Evolutionary conservation across 2,329 filamentous ascomycete species (phyloP).

Genomic region (Hypoxylon sp.): DNA sequence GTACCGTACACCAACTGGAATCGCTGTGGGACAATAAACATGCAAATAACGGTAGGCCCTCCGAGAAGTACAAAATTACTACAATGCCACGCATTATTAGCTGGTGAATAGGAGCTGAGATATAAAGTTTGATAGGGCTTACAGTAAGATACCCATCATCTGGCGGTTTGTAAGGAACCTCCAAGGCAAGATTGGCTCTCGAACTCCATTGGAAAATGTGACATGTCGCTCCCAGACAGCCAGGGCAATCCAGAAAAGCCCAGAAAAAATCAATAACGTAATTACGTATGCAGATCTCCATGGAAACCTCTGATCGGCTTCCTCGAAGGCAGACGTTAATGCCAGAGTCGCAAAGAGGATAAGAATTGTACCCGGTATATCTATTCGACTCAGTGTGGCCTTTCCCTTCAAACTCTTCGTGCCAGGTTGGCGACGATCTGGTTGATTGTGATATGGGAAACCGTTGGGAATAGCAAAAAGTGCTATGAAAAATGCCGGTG

Average conservation of each 20-base stretch:
- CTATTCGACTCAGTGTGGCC: constrained; percentile 28
- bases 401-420: constrained; percentile 1
- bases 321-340: constrained; percentile 43
- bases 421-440: neutral
- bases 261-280: constrained; percentile 37
- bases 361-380: constrained; percentile 42
- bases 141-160: constrained; percentile 46
- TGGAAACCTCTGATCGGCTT: constrained; percentile 41
- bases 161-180: constrained; percentile 40
- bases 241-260: constrained; percentile 39
- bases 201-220: constrained; percentile 21
- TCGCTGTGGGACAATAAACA: constrained; percentile 42
- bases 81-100: neutral
- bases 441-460: constrained; percentile 26
- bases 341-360: constrained; percentile 39
- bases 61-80: constrained; percentile 33
- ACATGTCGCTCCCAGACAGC: constrained; percentile 43
- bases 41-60: constrained; percentile 27
- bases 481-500: constrained; percentile 12
- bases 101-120: neutral
- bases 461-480: constrained; percentile 21
- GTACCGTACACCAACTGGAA: constrained; percentile 45
- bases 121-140: neutral
- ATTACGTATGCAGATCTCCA: constrained; percentile 49
- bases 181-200: constrained; percentile 46